These are phyloP conservation scores for Leccinum aurantiacum DNA, from an alignment of 768 basidiomycete genomes.

Conservation along the genomic window DNA sequence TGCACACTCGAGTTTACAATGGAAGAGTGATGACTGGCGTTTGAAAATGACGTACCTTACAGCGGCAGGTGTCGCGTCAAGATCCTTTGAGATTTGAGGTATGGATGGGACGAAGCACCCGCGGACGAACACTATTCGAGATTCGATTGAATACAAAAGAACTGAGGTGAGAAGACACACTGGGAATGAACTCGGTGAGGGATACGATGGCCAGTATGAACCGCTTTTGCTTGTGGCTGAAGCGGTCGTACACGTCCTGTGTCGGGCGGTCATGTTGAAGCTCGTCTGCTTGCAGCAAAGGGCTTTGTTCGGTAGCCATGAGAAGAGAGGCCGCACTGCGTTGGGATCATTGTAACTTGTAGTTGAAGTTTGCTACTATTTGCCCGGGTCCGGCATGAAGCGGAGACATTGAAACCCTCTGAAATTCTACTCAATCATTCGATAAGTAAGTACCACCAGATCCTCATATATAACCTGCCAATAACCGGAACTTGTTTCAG, in stretches of 20 bases:
- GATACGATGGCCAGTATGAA: constrained; percentile 58
- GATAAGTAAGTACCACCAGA: too few relatives aligned
- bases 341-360: too few relatives aligned
- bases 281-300: neutral
- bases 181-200: constrained; percentile 59
- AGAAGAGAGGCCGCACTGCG: neutral
- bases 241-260: constrained; percentile 55
- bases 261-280: neutral
- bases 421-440: too few relatives aligned
- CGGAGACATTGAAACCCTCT: too few relatives aligned
- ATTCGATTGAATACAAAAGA: neutral
- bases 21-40: constrained; percentile 12
- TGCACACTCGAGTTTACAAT: constrained; percentile 47
- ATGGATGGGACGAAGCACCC: constrained; percentile 74
- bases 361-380: too few relatives aligned
- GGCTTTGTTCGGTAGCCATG: neutral
- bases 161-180: constrained; percentile 37
- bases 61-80: constrained; percentile 53
- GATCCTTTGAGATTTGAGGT: constrained; percentile 67
- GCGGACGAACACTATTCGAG: constrained; percentile 57
- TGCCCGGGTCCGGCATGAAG: too few relatives aligned
- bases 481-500: too few relatives aligned
- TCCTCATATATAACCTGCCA: too few relatives aligned
- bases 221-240: constrained; percentile 49
- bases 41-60: constrained; percentile 45